phyloP scores from a whole-genome alignment of 108 stramenopile species.

The Nitzschia palea region DNA sequence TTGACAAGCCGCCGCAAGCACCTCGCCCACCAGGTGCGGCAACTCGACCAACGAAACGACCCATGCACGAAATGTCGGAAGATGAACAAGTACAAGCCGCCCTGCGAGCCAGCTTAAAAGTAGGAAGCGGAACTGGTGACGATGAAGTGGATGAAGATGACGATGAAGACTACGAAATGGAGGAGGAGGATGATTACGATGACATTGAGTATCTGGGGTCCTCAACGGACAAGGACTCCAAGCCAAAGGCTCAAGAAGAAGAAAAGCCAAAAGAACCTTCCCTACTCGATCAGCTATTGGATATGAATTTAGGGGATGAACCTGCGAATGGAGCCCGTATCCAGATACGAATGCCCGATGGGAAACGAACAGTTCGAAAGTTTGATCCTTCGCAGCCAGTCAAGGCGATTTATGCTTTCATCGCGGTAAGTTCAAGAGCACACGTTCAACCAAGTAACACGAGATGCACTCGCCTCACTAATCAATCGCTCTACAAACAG shows the following conservation, averaged over 20 bases:
- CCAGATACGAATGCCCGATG: constrained; percentile 85
- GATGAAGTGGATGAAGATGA: constrained; percentile 34
- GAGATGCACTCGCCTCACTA: too few relatives aligned
- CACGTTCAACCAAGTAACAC: too few relatives aligned
- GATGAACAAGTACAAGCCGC: constrained; percentile 88
- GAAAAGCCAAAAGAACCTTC: constrained; percentile 17
- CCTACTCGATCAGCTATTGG: constrained; percentile 46
- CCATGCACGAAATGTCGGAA: constrained; percentile 61
- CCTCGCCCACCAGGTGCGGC: constrained; percentile 40
- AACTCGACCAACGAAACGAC: constrained; percentile 20
- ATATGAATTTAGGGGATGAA: constrained; percentile 57
- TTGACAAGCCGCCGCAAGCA: constrained; percentile 73
- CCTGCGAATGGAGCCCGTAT: constrained; percentile 64
- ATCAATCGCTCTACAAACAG: too few relatives aligned
- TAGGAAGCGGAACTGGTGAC: constrained; percentile 17
- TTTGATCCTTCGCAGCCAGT: constrained; percentile 55
- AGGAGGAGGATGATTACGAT: constrained; percentile 39
- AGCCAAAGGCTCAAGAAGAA: constrained; percentile 34
- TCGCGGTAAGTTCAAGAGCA: constrained; percentile 69
- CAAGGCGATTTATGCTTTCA: constrained; percentile 71
- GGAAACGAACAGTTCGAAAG: constrained; percentile 71
- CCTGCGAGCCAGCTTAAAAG: constrained; percentile 77
- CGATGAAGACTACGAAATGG: constrained; percentile 23
- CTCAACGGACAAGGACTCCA: constrained; percentile 26
- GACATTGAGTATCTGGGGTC: constrained; percentile 12